Evolutionary conservation across 2,329 filamentous ascomycete genomes (phyloP).

Genomic region (Graphilbum fragrans): DNA sequence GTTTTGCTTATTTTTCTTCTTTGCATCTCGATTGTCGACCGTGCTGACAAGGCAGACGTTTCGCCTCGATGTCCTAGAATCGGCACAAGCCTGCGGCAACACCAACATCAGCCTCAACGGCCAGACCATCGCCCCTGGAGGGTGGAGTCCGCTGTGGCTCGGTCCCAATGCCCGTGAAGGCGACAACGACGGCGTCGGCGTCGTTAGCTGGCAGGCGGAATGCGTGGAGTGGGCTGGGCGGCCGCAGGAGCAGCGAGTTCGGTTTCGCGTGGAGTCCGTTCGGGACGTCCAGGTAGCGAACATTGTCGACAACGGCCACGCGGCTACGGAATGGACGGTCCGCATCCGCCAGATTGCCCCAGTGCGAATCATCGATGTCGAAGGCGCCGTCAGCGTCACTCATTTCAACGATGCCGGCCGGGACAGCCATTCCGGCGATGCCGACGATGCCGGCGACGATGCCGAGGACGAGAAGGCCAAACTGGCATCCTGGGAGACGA

Average conservation of each 20-base stretch:
- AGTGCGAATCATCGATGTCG: slow-evolving; percentile 27
- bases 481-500: slow-evolving; percentile 8
- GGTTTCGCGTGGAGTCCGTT: slow-evolving; percentile 28
- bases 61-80: slow-evolving; percentile 31
- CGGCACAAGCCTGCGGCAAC: slow-evolving; percentile 30
- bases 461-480: slow-evolving; percentile 1
- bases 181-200: slow-evolving; percentile 17
- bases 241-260: slow-evolving; percentile 30
- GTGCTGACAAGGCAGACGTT: slow-evolving; percentile 18
- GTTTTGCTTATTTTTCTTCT: not conserved
- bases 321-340: slow-evolving; percentile 10
- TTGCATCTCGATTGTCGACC: slow-evolving; percentile 2
- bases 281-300: slow-evolving; percentile 23
- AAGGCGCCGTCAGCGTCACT: slow-evolving; percentile 23
- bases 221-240: slow-evolving; percentile 28
- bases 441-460: not conserved
- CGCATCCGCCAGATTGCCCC: slow-evolving; percentile 34
- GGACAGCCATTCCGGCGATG: not conserved
- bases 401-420: slow-evolving; percentile 2
- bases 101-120: slow-evolving; percentile 35
- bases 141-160: slow-evolving; percentile 16
- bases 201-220: slow-evolving; percentile 33
- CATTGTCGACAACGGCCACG: slow-evolving; percentile 15
- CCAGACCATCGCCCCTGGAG: slow-evolving; percentile 22
- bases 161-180: slow-evolving; percentile 10